Percentiles rank a stretch among this genome's conserved stretches.
These are phyloP conservation scores for Aureobasidium sp. DNA, from an alignment of 2,329 filamentous ascomycete genomes.

Conservation along the genomic window DNA sequence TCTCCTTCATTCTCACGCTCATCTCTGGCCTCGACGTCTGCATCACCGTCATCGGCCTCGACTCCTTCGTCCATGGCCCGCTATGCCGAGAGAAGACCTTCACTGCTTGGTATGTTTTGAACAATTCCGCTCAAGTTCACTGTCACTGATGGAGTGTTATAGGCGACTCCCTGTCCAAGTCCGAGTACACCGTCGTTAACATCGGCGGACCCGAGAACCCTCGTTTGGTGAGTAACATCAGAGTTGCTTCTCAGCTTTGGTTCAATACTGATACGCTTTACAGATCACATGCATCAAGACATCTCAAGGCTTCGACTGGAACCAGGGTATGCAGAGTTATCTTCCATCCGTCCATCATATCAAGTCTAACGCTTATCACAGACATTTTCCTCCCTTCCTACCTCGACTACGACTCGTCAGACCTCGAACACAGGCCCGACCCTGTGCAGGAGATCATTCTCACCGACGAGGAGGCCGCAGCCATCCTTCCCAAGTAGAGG, in stretches of 20 bases:
- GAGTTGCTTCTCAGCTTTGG: not conserved
- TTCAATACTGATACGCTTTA: not conserved
- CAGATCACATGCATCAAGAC: constrained; percentile 74
- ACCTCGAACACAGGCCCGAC: constrained; percentile 66
- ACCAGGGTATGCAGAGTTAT: constrained; percentile 49
- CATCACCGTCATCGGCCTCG: constrained; percentile 12
- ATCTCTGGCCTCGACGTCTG: constrained; percentile 10
- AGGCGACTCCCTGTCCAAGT: constrained; percentile 64
- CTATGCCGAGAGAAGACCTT: constrained; percentile 37
- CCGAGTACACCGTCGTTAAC: constrained; percentile 74
- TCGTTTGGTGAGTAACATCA: constrained; percentile 50
- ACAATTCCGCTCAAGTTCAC: constrained; percentile 17
- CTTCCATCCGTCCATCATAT: not conserved
- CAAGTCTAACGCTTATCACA: constrained; percentile 23
- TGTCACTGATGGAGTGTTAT: constrained; percentile 14
- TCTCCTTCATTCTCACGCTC: constrained; percentile 10
- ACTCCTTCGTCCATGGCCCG: constrained; percentile 23
- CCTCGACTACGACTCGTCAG: constrained; percentile 61
- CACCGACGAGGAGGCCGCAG: constrained; percentile 66
- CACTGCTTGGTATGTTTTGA: constrained; percentile 32
- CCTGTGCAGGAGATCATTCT: constrained; percentile 70
- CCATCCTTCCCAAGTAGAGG: constrained; percentile 56
- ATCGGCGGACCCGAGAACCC: constrained; percentile 65
- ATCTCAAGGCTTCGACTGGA: constrained; percentile 76
- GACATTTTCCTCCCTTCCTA: constrained; percentile 78